phyloP scores from a whole-genome alignment of 768 basidiomycete species.

The Russula sp. region DNA sequence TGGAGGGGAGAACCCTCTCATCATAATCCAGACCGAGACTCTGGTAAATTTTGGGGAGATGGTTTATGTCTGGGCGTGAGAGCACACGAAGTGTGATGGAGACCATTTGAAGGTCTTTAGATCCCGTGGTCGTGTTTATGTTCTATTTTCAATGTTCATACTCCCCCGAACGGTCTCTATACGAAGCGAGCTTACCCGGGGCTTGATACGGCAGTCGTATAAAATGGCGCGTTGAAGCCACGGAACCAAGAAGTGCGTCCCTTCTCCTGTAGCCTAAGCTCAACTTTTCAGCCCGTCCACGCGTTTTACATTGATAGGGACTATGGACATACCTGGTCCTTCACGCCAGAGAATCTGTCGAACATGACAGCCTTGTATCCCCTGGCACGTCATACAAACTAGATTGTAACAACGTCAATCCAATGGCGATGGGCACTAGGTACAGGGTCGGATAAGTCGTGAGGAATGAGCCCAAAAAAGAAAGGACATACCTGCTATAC shows the following conservation, averaged over 20 bases:
- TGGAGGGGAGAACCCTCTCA: conserved; percentile 94
- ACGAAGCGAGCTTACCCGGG: conserved; percentile 56
- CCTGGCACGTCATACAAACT: conserved; percentile 65
- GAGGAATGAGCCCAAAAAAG: conserved; percentile 38
- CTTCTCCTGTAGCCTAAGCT: conserved; percentile 78
- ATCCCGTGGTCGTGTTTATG: conserved; percentile 98
- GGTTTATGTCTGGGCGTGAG: conserved; percentile 84
- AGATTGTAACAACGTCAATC: conserved; percentile 45
- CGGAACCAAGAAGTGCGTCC: conserved; percentile 94
- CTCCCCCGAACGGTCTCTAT: not conserved
- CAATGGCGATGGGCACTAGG: conserved; percentile 63
- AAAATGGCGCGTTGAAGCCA: conserved; percentile 96
- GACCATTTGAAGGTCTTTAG: conserved; percentile 98
- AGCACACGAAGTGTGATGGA: conserved; percentile 94
- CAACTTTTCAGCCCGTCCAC: conserved; percentile 4
- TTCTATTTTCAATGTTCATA: conserved; percentile 51
- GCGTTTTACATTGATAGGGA: not conserved
- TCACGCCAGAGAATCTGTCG: conserved; percentile 92
- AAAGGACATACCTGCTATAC: conserved; percentile 21
- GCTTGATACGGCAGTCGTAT: conserved; percentile 97
- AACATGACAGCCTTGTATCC: conserved; percentile 97
- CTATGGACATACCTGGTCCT: conserved; percentile 58
- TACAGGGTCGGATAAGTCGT: conserved; percentile 51
- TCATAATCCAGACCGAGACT: conserved; percentile 94
- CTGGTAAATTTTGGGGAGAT: conserved; percentile 93